Percentiles rank a stretch among this genome's conserved stretches.
Evolutionary conservation across 495 filamentous ascomycete species (phyloP).

Genomic region (Achaetomiella virescens): DNA sequence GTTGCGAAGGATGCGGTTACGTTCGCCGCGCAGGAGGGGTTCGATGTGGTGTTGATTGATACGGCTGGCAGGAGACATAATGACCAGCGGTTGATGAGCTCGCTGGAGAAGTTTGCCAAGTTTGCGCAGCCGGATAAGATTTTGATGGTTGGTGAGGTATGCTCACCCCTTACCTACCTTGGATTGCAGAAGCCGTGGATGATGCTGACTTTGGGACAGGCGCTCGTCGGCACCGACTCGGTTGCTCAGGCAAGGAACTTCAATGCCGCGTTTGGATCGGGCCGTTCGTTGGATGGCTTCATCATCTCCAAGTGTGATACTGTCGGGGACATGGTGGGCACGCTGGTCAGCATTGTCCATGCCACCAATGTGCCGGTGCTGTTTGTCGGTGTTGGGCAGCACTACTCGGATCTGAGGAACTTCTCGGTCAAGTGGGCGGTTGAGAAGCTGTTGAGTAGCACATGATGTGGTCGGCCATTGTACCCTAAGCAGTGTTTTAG

Average conservation of each 20-base stretch:
- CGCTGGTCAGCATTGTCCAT: slow-evolving; percentile 94
- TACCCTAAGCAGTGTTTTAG: not conserved
- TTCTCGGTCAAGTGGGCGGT: slow-evolving; percentile 91
- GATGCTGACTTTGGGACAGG: slow-evolving; percentile 38
- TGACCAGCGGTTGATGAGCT: slow-evolving; percentile 89
- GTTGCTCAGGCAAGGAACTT: slow-evolving; percentile 95
- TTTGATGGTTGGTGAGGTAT: slow-evolving; percentile 90
- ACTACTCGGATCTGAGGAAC: slow-evolving; percentile 91
- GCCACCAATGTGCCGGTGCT: slow-evolving; percentile 92
- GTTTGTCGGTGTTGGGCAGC: slow-evolving; percentile 91
- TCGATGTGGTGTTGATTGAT: slow-evolving; percentile 93
- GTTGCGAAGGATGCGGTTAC: slow-evolving; percentile 90
- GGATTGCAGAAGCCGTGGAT: not conserved
- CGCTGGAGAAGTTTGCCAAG: slow-evolving; percentile 92
- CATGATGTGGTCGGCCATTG: not conserved
- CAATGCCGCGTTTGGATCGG: slow-evolving; percentile 81
- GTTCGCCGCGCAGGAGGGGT: slow-evolving; percentile 66
- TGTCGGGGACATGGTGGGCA: slow-evolving; percentile 97
- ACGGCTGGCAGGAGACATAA: slow-evolving; percentile 94
- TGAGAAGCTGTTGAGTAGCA: slow-evolving; percentile 56
- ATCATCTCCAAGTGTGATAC: slow-evolving; percentile 99
- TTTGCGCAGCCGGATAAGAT: slow-evolving; percentile 96
- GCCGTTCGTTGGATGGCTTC: slow-evolving; percentile 80
- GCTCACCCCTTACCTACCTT: slow-evolving; percentile 5
- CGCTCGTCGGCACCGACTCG: slow-evolving; percentile 87